Conservation (phyloP, 768 basidiomycete species). For the Psilocybe tampanensis region DNA sequence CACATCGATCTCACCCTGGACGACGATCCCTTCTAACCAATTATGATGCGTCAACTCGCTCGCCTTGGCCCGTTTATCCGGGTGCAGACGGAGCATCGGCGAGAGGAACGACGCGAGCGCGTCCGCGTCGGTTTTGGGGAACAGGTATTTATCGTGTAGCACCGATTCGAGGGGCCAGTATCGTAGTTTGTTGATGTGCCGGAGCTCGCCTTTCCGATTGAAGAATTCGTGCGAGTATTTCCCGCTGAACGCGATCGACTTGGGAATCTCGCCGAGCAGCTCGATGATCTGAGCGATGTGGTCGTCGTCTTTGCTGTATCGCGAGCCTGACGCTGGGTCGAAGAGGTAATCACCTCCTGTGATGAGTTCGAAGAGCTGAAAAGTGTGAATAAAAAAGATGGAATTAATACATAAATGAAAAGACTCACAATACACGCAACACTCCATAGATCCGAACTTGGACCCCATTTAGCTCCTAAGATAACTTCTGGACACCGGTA, state of each 20-base stretch:
- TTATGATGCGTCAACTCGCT: slow-evolving; percentile 82
- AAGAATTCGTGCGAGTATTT: slow-evolving; percentile 96
- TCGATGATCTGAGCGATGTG: slow-evolving; percentile 99
- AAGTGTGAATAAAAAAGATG: too few relatives aligned
- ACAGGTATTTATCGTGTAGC: too few relatives aligned
- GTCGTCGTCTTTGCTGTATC: slow-evolving; percentile 96
- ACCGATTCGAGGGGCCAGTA: slow-evolving; percentile 49
- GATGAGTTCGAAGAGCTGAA: slow-evolving; percentile 94
- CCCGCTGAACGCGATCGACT: slow-evolving; percentile 80
- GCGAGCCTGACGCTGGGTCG: slow-evolving; percentile 92
- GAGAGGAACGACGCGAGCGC: too few relatives aligned
- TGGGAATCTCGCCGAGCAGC: slow-evolving; percentile 88
- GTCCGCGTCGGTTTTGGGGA: too few relatives aligned
- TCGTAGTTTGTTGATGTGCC: slow-evolving; percentile 92
- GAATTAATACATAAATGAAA: background rate
- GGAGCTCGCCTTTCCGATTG: slow-evolving; percentile 90
- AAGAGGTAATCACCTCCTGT: slow-evolving; percentile 98
- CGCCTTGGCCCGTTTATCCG: slow-evolving; percentile 88
- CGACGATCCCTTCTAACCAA: slow-evolving; percentile 85
- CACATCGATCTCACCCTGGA: slow-evolving; percentile 91
- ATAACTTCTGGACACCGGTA: slow-evolving; percentile 99
- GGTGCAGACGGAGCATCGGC: slow-evolving; percentile 89
- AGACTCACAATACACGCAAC: too few relatives aligned
- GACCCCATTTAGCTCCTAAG: slow-evolving; percentile 93
- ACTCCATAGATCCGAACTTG: too few relatives aligned